These are phyloP conservation scores for Paracoccidioides lutzii DNA, from an alignment of 2,329 filamentous ascomycete genomes.

Conservation along the genomic window DNA sequence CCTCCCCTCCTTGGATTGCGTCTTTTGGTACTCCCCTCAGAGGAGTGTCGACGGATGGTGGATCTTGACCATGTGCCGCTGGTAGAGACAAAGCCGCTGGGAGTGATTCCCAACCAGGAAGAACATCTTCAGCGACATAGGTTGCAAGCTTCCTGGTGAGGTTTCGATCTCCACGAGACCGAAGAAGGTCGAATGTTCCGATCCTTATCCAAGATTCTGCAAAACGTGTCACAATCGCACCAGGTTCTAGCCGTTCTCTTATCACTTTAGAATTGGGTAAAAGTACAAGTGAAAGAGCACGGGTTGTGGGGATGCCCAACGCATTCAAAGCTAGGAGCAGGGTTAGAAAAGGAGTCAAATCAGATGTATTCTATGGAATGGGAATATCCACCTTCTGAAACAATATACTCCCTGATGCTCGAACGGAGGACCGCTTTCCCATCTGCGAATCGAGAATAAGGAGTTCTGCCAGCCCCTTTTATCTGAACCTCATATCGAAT, in stretches of 20 bases:
- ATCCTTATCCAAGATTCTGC: slow-evolving; percentile 84
- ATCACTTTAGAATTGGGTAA: slow-evolving; percentile 59
- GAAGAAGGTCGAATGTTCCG: slow-evolving; percentile 90
- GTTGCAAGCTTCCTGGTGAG: slow-evolving; percentile 62
- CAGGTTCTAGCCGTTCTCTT: slow-evolving; percentile 72
- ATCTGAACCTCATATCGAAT: slow-evolving; percentile 79
- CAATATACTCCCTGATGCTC: slow-evolving; percentile 87
- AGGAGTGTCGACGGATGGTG: slow-evolving; percentile 31
- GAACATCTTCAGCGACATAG: slow-evolving; percentile 78
- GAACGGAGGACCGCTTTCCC: slow-evolving; percentile 86
- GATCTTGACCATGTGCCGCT: slow-evolving; percentile 28
- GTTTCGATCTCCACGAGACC: slow-evolving; percentile 64
- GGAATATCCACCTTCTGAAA: slow-evolving; percentile 56
- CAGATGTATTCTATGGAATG: slow-evolving; percentile 1
- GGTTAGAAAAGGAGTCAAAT: not conserved
- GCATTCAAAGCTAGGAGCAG: slow-evolving; percentile 50
- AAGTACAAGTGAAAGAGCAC: slow-evolving; percentile 70
- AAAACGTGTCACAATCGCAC: slow-evolving; percentile 83
- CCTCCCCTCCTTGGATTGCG: slow-evolving; percentile 52
- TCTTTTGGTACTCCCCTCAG: slow-evolving; percentile 43
- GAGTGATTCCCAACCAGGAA: slow-evolving; percentile 74
- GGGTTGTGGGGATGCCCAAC: slow-evolving; percentile 70
- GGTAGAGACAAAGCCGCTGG: slow-evolving; percentile 42
- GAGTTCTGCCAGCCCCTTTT: slow-evolving; percentile 85
- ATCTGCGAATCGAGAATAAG: slow-evolving; percentile 92